Conservation (phyloP, 2,329 filamentous ascomycete genomes). For the Zymoseptoria passerinii region DNA sequence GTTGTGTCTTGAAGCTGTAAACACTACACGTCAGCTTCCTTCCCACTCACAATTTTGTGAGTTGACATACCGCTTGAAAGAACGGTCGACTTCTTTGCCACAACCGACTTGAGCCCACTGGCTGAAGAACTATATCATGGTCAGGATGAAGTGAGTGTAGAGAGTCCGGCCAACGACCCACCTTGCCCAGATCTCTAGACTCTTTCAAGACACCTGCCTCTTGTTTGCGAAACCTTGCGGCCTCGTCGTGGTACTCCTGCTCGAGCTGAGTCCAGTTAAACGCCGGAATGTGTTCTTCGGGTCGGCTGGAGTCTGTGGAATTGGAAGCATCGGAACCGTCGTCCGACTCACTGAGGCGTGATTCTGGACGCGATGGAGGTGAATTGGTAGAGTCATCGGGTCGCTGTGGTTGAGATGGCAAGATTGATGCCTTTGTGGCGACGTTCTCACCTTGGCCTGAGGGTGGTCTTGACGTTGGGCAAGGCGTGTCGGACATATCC, state of each 20-base stretch:
- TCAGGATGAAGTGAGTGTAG: not conserved
- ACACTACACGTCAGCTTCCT: not conserved
- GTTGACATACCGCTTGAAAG: slow-evolving; percentile 58
- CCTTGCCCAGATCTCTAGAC: slow-evolving; percentile 49
- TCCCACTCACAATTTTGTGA: not conserved
- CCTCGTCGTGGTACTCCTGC: slow-evolving; percentile 56
- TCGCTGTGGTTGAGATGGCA: not conserved
- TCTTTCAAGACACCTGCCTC: slow-evolving; percentile 46
- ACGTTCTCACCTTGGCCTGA: not conserved
- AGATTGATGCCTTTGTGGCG: not conserved
- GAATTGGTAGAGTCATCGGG: not conserved
- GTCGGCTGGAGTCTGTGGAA: slow-evolving; percentile 19
- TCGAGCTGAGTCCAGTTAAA: slow-evolving; percentile 78
- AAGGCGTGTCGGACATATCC: not conserved
- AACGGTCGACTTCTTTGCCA: slow-evolving; percentile 65
- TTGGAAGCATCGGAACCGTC: slow-evolving; percentile 1
- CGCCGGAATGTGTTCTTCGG: slow-evolving; percentile 36
- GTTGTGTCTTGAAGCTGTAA: slow-evolving; percentile 65
- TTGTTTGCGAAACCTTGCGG: slow-evolving; percentile 51
- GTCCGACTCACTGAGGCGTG: not conserved
- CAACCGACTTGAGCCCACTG: slow-evolving; percentile 69
- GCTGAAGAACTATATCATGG: slow-evolving; percentile 58
- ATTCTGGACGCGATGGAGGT: not conserved
- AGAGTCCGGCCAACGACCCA: slow-evolving; percentile 28
- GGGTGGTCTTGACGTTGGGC: not conserved